These are phyloP conservation scores for Leccinum boreale DNA, from an alignment of 768 basidiomycete genomes.

Conservation along the genomic window DNA sequence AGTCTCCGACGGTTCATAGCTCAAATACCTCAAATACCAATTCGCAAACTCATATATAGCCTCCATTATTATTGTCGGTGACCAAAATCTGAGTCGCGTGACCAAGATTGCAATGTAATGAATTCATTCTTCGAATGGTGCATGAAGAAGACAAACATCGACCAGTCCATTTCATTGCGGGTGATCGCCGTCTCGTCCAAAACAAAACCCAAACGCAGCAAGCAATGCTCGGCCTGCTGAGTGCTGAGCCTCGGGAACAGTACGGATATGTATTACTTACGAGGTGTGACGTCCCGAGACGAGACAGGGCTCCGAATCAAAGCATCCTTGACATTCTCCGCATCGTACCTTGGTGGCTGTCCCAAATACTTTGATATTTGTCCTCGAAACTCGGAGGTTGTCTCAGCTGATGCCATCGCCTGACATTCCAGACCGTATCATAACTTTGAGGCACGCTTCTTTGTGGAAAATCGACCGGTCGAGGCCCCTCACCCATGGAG, in stretches of 20 bases:
- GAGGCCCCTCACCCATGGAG: slow-evolving; percentile 10
- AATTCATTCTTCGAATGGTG: not conserved
- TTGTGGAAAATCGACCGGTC: slow-evolving; percentile 1
- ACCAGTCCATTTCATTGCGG: not conserved
- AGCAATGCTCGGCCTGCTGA: not conserved
- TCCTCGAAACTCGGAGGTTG: not conserved
- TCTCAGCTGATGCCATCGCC: not conserved
- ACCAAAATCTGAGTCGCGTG: slow-evolving; percentile 6
- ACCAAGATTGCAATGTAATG: slow-evolving; percentile 3
- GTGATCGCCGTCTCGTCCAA: not conserved
- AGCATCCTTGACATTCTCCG: not conserved
- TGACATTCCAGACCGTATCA: not conserved
- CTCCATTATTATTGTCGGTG: not conserved
- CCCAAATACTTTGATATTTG: not conserved
- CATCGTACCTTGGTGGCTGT: not conserved
- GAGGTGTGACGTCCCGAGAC: not conserved
- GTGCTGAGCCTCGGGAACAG: not conserved
- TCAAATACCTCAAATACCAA: not conserved
- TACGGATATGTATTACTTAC: no score
- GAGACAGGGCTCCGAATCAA: not conserved
- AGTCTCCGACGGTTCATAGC: not conserved
- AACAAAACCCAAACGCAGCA: not conserved
- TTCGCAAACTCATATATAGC: not conserved
- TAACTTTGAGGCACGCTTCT: not conserved
- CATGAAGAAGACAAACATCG: not conserved